A percentile compares a stretch with the other conserved stretches of the same genome.
These are phyloP conservation scores for Kewa caespitosa DNA, from an alignment of 179 eudicot genomes.

Conservation along the genomic window DNA sequence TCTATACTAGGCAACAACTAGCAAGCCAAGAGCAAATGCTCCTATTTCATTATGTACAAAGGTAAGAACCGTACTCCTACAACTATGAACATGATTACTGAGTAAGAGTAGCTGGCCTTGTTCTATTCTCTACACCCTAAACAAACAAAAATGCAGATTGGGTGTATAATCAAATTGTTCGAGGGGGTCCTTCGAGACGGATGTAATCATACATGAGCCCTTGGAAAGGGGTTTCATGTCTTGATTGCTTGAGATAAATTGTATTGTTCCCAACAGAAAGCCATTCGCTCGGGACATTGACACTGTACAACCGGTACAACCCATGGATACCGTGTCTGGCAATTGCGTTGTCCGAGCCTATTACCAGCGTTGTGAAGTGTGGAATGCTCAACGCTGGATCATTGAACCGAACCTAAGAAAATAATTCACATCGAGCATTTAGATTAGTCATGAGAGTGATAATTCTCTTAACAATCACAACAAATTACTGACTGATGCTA, in stretches of 20 bases:
- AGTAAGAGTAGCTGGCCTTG: neutral
- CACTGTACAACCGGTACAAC: conserved; percentile 40
- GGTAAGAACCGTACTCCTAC: neutral
- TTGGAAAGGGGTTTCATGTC: conserved; percentile 37
- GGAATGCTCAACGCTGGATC: conserved; percentile 31
- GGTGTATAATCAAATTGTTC: neutral
- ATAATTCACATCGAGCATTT: neutral
- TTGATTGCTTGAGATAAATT: conserved; percentile 48
- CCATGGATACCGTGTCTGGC: conserved; percentile 76
- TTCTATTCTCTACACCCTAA: conserved; percentile 14
- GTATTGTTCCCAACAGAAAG: conserved; percentile 45
- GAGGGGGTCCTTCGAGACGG: conserved; percentile 57
- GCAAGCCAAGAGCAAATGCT: too few species aligned
- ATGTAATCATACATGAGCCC: conserved; percentile 71
- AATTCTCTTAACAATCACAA: neutral
- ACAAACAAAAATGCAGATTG: neutral
- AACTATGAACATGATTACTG: neutral
- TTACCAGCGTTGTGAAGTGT: conserved; percentile 44
- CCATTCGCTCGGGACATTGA: conserved; percentile 41
- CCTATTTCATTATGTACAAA: too few species aligned
- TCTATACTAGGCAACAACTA: too few species aligned
- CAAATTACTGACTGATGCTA: too few species aligned
- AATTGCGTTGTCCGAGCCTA: conserved; percentile 62
- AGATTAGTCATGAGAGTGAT: neutral
- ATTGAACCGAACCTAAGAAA: conserved; percentile 48